Base-by-base conservation (phyloP, 441 rosid species). In the Geranium incanum region DNA sequence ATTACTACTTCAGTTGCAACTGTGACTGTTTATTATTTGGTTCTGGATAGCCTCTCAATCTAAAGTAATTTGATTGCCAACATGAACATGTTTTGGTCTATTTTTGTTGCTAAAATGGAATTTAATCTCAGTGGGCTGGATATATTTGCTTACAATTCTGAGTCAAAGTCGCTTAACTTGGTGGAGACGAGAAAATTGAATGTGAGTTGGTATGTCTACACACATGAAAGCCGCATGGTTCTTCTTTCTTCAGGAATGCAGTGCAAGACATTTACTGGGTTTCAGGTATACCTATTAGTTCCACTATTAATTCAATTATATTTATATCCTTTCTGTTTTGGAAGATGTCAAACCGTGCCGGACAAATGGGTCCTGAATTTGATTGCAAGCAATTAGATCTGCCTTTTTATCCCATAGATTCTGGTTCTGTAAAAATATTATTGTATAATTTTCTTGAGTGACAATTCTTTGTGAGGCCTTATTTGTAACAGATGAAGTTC, bases 161-260 rank as follows among this genome's bases (percentile, higher is more conserved):
- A 74, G 77, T 75, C 86, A 68, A 89, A 86, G 79, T 80, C 86
- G 69, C 87, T 95, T 62, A 74, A 73, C 80, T 83, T 93, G 83
- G 95, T 95, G 76, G 98, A 92, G 81, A 83, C 92, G 59, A 91
- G 79, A 83, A 92, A 84, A 80, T 70, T 78, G 72, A 86, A 80
- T 75, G 90, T 88, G 70, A 81, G 85, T 78, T 91, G 98, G 98
- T 93, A 86, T 82, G 80, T 81, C 70, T 92, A 95, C 80, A 93
- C 98, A 6, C 99, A 95, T 81, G 99, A 92, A 71, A 88, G 94
- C 77, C 92, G 99, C 72, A 78, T 92, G 87, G 86, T 92, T 85
- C 97, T 93, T 78, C 97, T 95, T 84, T 96, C 99, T 72, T 91
- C 98, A 4, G 98, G 98, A 83, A 83, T 95, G 93, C 97, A 93